Conservation (phyloP, 768 basidiomycete genomes). For the Roridomyces roridus region DNA sequence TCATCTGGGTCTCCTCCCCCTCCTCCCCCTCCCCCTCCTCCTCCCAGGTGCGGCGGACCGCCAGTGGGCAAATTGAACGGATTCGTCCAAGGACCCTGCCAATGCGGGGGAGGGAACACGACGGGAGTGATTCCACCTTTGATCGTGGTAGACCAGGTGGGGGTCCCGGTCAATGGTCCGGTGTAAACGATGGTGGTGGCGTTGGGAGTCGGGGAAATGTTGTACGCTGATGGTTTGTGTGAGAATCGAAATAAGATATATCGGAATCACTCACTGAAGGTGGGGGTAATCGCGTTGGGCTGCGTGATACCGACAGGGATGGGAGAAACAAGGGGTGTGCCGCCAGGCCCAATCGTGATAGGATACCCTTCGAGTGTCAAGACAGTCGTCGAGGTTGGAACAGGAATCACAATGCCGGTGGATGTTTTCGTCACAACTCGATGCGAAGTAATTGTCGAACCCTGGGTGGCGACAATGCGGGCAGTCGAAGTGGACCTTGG, state of each 20-base stretch:
- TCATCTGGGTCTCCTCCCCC: too few relatives aligned
- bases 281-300: neutral
- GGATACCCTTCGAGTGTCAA: neutral
- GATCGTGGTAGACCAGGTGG: neutral
- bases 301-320: neutral
- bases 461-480: neutral
- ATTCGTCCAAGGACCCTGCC: neutral
- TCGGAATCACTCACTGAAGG: neutral
- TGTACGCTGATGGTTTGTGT: neutral
- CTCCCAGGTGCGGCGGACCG: too few relatives aligned
- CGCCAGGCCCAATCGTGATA: neutral
- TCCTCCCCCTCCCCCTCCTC: too few relatives aligned
- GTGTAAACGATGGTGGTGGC: neutral
- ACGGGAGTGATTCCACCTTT: neutral
- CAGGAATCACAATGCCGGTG: neutral
- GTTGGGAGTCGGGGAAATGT: neutral
- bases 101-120: neutral
- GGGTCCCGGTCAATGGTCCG: neutral
- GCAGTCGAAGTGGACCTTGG: neutral
- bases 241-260: neutral
- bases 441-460: neutral
- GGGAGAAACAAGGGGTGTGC: neutral
- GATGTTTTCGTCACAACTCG: neutral
- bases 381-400: neutral
- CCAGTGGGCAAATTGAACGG: neutral